Base-by-base conservation (phyloP, 148 eudicot genomes). In the Vaccinium corymbosum region DNA sequence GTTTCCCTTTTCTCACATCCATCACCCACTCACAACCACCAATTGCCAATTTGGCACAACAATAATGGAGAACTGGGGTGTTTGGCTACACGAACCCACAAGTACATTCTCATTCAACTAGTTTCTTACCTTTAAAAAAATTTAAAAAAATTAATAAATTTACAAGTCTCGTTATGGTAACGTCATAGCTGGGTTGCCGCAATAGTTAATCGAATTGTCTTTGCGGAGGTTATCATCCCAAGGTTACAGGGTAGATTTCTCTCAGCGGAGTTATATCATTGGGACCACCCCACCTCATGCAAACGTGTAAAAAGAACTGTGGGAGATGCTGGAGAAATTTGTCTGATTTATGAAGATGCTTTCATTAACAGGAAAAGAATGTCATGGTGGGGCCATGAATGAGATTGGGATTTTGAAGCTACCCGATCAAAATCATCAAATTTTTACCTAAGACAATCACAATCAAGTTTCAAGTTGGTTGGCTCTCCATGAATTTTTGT, bases 11-110 rank as follows among this genome's bases (percentile, higher is more conserved):
- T 25, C 51, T 20, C 79, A n/a, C 55, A 76, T 76, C 51, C 15
- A 32, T 79, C 49, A 19, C 8, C 52, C 71, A 59, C 32, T 11
- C 71, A 79, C 71, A 80, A 38, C 82, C 72, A 59, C 82, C 51
- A 59, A 38, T 35, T 79, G 10, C 8, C 68, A 61, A 59, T 20
- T 35, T 79, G 25, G 27, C 68, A 61, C 1, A 4, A 56, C 7
- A 0, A 19, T 7, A 57, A 56, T 56, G 61, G 6, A 56, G 61
- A 56, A 4, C 6, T 35, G 38, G 38, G 20, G 64, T 22, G 29
- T 64, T 64, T 64, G 70, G 70, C 66, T 25, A 10, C 35, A 68
- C 42, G 17, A 29, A 13, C 42, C 73, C 38, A 4, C 73, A 13
- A 64, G 35, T 68, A 27, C 8, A 38, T 68, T 68, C 42, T 53